phyloP scores from a whole-genome alignment of 768 basidiomycete species.

The Kockovaella imperatae region DNA sequence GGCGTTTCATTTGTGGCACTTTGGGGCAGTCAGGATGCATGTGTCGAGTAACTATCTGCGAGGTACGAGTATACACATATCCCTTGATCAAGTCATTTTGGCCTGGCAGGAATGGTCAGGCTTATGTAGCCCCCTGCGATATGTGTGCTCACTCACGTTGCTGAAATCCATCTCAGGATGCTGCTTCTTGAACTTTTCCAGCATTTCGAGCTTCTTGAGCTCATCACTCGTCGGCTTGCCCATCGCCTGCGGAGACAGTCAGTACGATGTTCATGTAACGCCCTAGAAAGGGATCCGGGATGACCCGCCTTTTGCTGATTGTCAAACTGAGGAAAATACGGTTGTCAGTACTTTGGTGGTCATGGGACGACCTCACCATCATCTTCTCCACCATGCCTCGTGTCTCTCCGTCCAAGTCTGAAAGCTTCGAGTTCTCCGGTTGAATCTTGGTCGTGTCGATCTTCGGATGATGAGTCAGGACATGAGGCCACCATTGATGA shows the following conservation, averaged over 20 bases:
- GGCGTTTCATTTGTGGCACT: no score
- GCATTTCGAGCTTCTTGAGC: slow-evolving; percentile 81
- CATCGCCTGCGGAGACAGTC: slow-evolving; percentile 53
- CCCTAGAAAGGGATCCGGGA: not conserved
- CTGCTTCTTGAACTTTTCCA: slow-evolving; percentile 78
- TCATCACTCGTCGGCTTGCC: slow-evolving; percentile 95
- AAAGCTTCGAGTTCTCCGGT: slow-evolving; percentile 88
- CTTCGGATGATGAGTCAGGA: slow-evolving; percentile 89
- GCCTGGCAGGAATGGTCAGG: no score
- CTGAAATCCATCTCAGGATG: slow-evolving; percentile 95
- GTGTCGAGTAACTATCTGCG: no score
- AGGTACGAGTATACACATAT: no score
- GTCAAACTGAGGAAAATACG: slow-evolving; percentile 40
- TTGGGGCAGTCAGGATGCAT: no score
- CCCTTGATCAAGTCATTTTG: no score
- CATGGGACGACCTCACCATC: slow-evolving; percentile 64
- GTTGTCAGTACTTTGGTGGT: not conserved
- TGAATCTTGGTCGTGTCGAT: slow-evolving; percentile 93
- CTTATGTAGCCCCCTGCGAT: no score
- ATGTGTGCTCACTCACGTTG: slow-evolving; percentile 54
- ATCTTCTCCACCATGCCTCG: slow-evolving; percentile 99
- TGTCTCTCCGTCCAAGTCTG: slow-evolving; percentile 92
- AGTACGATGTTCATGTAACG: not conserved
- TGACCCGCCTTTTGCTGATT: slow-evolving; percentile 46
- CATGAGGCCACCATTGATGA: slow-evolving; percentile 96